Evolutionary conservation across 139 green algal genomes (phyloP).

Genomic region (Ettlia oleoabundans): DNA sequence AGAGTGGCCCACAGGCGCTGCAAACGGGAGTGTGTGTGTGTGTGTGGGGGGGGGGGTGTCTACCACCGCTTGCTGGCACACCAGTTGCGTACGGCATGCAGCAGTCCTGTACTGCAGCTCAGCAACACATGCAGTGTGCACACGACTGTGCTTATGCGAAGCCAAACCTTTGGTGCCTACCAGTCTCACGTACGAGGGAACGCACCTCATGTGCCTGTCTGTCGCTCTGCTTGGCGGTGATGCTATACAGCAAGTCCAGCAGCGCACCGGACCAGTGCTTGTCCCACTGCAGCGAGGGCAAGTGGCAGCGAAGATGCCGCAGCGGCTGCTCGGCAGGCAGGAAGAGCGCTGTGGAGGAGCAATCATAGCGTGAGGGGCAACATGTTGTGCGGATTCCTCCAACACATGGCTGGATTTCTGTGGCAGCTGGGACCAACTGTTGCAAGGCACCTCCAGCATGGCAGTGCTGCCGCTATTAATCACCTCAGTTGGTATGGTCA

Average conservation of each 20-base stretch:
- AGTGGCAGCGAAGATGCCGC: neutral
- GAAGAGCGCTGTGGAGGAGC: neutral
- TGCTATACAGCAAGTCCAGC: slow-evolving; percentile 38
- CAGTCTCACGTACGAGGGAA: no score
- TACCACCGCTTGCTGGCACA: no score
- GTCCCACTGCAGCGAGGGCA: slow-evolving; percentile 62
- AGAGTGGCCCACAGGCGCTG: slow-evolving; percentile 88
- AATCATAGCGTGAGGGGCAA: no score
- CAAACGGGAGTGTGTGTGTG: slow-evolving; percentile 33
- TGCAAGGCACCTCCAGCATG: no score
- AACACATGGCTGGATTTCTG: no score
- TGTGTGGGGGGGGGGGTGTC: no score
- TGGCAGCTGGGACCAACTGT: no score
- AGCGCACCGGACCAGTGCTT: slow-evolving; percentile 64
- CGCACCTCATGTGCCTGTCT: slow-evolving; percentile 9
- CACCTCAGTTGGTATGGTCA: slow-evolving; percentile 68
- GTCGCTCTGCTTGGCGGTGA: slow-evolving; percentile 12
- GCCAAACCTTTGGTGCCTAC: no score
- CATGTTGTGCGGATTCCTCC: neutral
- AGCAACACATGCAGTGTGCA: neutral
- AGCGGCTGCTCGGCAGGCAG: neutral
- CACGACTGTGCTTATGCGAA: no score
- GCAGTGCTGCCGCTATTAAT: no score
- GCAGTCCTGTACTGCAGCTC: no score
- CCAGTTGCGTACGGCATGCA: no score